Conservation (phyloP, 2,329 filamentous ascomycete genomes). For the Aspergillus sojae region DNA sequence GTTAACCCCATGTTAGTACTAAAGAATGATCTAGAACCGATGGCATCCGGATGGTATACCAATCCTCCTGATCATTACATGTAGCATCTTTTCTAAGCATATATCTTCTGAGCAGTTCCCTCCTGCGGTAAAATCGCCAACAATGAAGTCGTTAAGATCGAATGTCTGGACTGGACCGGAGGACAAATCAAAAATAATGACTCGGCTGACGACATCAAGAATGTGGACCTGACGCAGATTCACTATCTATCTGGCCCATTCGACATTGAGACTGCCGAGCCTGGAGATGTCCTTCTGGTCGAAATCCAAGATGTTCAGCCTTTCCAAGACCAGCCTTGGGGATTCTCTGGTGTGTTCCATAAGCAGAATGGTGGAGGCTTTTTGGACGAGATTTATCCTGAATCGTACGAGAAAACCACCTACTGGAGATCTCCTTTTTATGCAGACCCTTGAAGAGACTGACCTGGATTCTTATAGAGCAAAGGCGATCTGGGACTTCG, state of each 20-base stretch:
- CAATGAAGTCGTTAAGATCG: slow-evolving; percentile 88
- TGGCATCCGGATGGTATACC: slow-evolving; percentile 85
- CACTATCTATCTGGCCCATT: slow-evolving; percentile 92
- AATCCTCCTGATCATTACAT: neutral
- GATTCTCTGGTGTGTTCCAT: slow-evolving; percentile 82
- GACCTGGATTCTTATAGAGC: slow-evolving; percentile 42
- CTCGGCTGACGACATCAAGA: slow-evolving; percentile 81
- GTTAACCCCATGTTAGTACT: slow-evolving; percentile 6
- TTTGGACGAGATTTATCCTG: slow-evolving; percentile 81
- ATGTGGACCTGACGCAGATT: slow-evolving; percentile 80
- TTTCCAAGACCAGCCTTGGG: slow-evolving; percentile 82
- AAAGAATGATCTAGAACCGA: slow-evolving; percentile 66
- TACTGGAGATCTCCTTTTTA: neutral
- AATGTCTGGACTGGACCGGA: slow-evolving; percentile 78
- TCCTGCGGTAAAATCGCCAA: slow-evolving; percentile 72
- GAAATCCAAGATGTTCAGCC: slow-evolving; percentile 95
- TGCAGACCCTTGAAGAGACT: neutral
- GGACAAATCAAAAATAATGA: slow-evolving; percentile 90
- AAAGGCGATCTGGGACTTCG: slow-evolving; percentile 77
- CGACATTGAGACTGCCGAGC: slow-evolving; percentile 79
- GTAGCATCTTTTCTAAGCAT: neutral
- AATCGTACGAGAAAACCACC: slow-evolving; percentile 59
- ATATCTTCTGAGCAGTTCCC: slow-evolving; percentile 62
- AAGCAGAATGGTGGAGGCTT: slow-evolving; percentile 85
- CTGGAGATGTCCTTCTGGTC: slow-evolving; percentile 81